These are phyloP conservation scores for Crataegus laevigata DNA, from an alignment of 306 rosid genomes.

Conservation along the genomic window DNA sequence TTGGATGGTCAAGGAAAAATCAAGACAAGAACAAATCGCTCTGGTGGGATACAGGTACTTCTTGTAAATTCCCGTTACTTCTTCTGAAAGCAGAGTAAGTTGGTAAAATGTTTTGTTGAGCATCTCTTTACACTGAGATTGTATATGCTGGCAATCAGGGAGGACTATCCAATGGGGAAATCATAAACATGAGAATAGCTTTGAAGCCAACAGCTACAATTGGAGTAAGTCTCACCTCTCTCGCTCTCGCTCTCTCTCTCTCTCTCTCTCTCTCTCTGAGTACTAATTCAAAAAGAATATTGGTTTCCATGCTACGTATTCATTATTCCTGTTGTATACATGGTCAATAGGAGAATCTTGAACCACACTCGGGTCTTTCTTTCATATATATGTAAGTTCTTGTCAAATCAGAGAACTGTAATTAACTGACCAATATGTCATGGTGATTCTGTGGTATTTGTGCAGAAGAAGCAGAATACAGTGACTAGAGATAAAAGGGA, in stretches of 20 bases:
- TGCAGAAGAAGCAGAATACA: slow-evolving; percentile 89
- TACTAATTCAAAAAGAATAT: too few species aligned
- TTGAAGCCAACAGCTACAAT: slow-evolving; percentile 98
- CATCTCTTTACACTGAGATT: slow-evolving; percentile 8
- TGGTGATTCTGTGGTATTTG: background rate
- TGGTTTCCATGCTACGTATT: too few species aligned
- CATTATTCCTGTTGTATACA: too few species aligned
- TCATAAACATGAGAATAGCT: slow-evolving; percentile 84
- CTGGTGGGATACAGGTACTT: slow-evolving; percentile 90
- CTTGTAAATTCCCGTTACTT: slow-evolving; percentile 9
- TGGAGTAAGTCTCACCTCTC: slow-evolving; percentile 43
- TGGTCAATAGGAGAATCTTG: background rate
- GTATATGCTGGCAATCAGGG: slow-evolving; percentile 48
- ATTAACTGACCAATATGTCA: background rate
- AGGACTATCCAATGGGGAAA: slow-evolving; percentile 96
- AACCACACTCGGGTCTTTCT: background rate
- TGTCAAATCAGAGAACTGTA: too few species aligned
- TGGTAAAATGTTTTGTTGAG: slow-evolving; percentile 2
- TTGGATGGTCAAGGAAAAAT: slow-evolving; percentile 54
- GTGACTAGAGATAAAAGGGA: slow-evolving; percentile 82
- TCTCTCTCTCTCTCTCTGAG: too few species aligned
- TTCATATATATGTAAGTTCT: background rate
- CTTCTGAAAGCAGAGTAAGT: slow-evolving; percentile 10
- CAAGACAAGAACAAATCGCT: slow-evolving; percentile 86
- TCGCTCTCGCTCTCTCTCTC: slow-evolving; percentile 13